Evolutionary conservation across 2,329 filamentous ascomycete genomes (phyloP), one percentile per base, ranked within the genome.

Genomic region (Phyllosticta citriasiana): DNA sequence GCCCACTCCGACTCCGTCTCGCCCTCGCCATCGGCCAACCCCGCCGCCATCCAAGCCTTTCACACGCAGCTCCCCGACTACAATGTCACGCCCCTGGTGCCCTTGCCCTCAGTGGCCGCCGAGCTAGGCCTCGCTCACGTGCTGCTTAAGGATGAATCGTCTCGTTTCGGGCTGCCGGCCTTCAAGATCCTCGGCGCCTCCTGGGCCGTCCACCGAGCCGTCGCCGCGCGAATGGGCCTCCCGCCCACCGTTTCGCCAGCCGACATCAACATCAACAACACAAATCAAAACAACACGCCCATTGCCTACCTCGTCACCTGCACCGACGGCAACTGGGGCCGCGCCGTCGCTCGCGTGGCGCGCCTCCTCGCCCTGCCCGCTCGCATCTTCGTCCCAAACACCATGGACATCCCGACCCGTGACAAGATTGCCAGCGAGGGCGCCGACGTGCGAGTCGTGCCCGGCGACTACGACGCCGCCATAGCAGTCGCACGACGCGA

Each of bases 101-200:
- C 75, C 0, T 75, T 91, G 0, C 74, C 79, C 0, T 66, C 73
- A 0, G 64, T 90, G 0, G 86, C 88, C 0, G 65, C 74, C 2
- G 78, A 85, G 14, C 71, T 91, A 0, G 25, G 53, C 26, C 60
- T 73, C 4, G 63, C 65, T 6, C 74, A 78, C 4, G 77, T 92
- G 3, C 79, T 85, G 47, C 68, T 91, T 64, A 93, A 93, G 68
- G 84, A 91, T 66, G 88, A 93, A 71, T 84, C 82, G 27, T 77
- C 74, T 59, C 81, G 88, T 4, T 83, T 90, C 47, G 85, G 85
- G 0, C 77, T 92, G 1, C 87, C 87, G 0, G 82, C 88, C 0
- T 93, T 92, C 78, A 94, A 94, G 72, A 88, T 92, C 53, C 80
- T 92, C 0, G 89, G 89, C 22, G 88, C 89, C 0, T 88, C 86